Evolutionary conservation across 1,284 basidiomycete species (phyloP).

Genomic region (Apiotrichum gracile): DNA sequence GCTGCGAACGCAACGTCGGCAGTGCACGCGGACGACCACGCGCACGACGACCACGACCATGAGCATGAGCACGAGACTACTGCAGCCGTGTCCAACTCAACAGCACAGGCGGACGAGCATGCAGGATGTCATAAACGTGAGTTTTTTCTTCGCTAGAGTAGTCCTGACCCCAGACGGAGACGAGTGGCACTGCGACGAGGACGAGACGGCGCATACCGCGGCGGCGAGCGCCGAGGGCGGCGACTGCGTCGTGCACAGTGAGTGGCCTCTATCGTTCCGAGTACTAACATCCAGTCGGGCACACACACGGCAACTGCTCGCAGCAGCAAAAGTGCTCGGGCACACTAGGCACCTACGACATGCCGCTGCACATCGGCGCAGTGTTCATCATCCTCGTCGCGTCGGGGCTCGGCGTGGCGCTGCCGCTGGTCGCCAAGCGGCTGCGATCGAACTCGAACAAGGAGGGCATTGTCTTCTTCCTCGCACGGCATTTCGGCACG

Average conservation of each 20-base stretch:
- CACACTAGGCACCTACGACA: constrained; percentile 38
- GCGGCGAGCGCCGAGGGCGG: constrained; percentile 15
- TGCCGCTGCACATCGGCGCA: constrained; percentile 47
- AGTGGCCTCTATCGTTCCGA: background rate
- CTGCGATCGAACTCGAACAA: constrained; percentile 16
- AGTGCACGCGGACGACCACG: constrained; percentile 12
- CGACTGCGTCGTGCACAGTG: constrained; percentile 35
- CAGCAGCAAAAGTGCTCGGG: constrained; percentile 40
- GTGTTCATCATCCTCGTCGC: constrained; percentile 48
- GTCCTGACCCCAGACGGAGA: background rate
- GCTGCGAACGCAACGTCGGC: background rate
- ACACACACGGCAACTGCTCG: constrained; percentile 47
- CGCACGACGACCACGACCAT: background rate
- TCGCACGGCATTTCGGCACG: constrained; percentile 41
- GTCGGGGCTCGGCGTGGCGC: constrained; percentile 41
- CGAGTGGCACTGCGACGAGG: constrained; percentile 28
- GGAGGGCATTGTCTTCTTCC: constrained; percentile 41
- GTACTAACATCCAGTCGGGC: background rate
- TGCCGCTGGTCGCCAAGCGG: constrained; percentile 32
- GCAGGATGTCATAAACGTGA: background rate
- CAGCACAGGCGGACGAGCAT: background rate
- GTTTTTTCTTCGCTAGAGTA: background rate
- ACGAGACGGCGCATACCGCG: background rate
- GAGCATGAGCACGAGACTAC: background rate
- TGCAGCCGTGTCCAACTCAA: background rate